Evolutionary conservation across 495 filamentous ascomycete genomes (phyloP), one percentile per base, ranked within the genome.

Genomic region (Neurospora tetraspora): DNA sequence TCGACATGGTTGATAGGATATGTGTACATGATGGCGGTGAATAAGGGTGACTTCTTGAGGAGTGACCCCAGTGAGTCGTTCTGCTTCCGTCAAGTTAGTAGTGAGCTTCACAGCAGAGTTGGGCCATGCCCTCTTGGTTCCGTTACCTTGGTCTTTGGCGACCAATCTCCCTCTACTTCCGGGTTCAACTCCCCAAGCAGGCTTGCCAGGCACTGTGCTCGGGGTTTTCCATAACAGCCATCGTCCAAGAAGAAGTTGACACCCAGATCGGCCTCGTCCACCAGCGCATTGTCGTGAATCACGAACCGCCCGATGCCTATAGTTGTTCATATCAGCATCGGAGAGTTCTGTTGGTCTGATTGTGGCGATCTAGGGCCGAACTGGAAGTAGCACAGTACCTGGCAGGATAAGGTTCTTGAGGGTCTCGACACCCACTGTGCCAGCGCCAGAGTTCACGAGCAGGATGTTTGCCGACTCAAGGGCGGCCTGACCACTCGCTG

Each of bases 181-280:
- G 96, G 96, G 79, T 99, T 99, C 68, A 99, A 83, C 83, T 99
- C 96, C 76, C 88, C 86, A 71, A 99, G 82, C 68, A 94, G 84
- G 72, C 88, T 89, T 70, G 91, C 91, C 40, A 90, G 89, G 75
- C 91, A 88, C 78, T 93, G 89, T 11, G 96, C 92, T 74, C 96
- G 89, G n/a, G 90, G 88, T 77, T 89, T 90, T 20, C 94, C 94
- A 65, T 97, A 77, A 71, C 89, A 91, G 31, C 86, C 83, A 75
- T 92, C 89, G 73, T 97, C 93, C 11, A 98, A 84, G 74, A 99
- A 98, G 87, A 99, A 99, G 81, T 98, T 98, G 72, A 97, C 91
- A 4, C 96, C 96, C 53, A 98, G 81, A 77, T 99, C 96, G 12
- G 88, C 84, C 73, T 98, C 93, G 0, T 84, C 86, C 23, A 99